These are phyloP conservation scores for Moesziomyces aphidis DNA, from an alignment of 1,284 basidiomycete genomes.

Conservation along the genomic window DNA sequence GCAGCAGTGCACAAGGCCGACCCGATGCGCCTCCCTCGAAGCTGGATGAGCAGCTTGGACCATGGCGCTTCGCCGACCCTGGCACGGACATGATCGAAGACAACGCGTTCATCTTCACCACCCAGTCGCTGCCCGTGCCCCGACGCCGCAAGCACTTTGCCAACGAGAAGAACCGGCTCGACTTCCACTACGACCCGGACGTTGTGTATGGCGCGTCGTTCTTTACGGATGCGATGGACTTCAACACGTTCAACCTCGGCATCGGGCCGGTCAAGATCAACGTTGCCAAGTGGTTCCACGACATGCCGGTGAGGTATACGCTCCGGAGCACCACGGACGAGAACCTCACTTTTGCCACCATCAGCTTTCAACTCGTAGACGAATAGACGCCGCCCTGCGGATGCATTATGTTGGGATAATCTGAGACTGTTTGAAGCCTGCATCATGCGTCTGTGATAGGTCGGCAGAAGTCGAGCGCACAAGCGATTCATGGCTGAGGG, in stretches of 20 bases:
- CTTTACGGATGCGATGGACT: slow-evolving; percentile 63
- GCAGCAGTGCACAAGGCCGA: slow-evolving; percentile 14
- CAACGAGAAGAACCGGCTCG: slow-evolving; percentile 59
- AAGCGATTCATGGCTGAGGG: not conserved
- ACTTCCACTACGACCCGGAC: slow-evolving; percentile 67
- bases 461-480: too few species aligned
- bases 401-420: too few species aligned
- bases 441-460: too few species aligned
- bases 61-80: slow-evolving; percentile 68
- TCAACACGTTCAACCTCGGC: slow-evolving; percentile 60
- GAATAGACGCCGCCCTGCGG: slow-evolving; percentile 3
- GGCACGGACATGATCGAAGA: slow-evolving; percentile 69
- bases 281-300: slow-evolving; percentile 54
- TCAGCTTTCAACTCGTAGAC: slow-evolving; percentile 69
- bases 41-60: slow-evolving; percentile 66
- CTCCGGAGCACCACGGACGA: slow-evolving; percentile 67
- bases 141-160: slow-evolving; percentile 68
- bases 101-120: slow-evolving; percentile 69
- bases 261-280: slow-evolving; percentile 63
- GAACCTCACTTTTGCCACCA: slow-evolving; percentile 67
- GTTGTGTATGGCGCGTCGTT: slow-evolving; percentile 62
- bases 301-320: slow-evolving; percentile 70
- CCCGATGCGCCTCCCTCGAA: slow-evolving; percentile 13
- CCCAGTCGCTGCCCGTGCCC: slow-evolving; percentile 64
- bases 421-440: too few species aligned